A percentile compares a stretch with the other conserved stretches of the same genome.
phyloP scores from a whole-genome alignment of 2,329 filamentous ascomycete species.

The Metarhizium sp. region DNA sequence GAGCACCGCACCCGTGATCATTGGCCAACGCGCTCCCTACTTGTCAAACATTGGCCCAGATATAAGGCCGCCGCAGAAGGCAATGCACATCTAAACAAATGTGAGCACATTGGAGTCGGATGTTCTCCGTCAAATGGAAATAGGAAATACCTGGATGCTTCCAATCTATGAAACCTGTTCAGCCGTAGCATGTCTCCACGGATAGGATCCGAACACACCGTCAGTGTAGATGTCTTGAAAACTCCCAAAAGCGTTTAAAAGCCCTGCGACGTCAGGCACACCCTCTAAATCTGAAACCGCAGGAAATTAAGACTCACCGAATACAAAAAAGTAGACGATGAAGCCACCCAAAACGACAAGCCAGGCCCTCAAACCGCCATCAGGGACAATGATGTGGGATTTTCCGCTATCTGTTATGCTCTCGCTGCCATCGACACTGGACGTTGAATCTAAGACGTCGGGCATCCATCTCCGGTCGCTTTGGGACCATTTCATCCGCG shows the following conservation, averaged over 20 bases:
- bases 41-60: slow-evolving; percentile 30
- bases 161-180: slow-evolving; percentile 33
- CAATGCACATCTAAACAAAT: slow-evolving; percentile 22
- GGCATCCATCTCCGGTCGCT: neutral
- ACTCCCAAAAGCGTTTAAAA: slow-evolving; percentile 39
- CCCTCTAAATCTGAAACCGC: neutral
- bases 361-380: slow-evolving; percentile 21
- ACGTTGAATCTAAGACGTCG: neutral
- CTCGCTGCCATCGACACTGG: neutral
- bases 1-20: slow-evolving; percentile 25
- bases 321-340: slow-evolving; percentile 17
- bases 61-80: slow-evolving; percentile 28
- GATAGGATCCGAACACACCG: slow-evolving; percentile 6
- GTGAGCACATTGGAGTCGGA: neutral
- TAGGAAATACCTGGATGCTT: slow-evolving; percentile 15
- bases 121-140: neutral
- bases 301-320: slow-evolving; percentile 13
- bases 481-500: neutral
- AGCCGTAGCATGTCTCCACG: slow-evolving; percentile 20
- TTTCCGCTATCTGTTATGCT: neutral
- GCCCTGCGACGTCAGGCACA: slow-evolving; percentile 8
- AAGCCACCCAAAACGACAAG: slow-evolving; percentile 22
- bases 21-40: slow-evolving; percentile 25
- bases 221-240: slow-evolving; percentile 42
- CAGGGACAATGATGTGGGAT: slow-evolving; percentile 8